phyloP scores from a whole-genome alignment of 2,329 filamentous ascomycete species.

The Alternaria sp. region DNA sequence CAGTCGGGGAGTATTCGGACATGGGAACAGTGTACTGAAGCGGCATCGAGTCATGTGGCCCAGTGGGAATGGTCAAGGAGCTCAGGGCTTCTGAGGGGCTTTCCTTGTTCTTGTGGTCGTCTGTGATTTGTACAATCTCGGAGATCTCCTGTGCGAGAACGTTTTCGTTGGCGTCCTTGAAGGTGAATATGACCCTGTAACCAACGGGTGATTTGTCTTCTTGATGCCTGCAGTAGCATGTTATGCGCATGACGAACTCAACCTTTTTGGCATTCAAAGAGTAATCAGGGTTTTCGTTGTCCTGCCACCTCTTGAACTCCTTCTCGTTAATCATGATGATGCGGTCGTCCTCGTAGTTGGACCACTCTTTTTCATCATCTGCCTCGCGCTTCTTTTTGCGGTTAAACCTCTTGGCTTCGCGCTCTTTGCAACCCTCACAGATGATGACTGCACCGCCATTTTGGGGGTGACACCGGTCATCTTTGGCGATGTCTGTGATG shows the following conservation, averaged over 20 bases:
- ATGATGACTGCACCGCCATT: slow-evolving; percentile 96
- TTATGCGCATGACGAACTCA: slow-evolving; percentile 91
- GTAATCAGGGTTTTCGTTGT: slow-evolving; percentile 33
- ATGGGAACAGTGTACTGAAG: slow-evolving; percentile 26
- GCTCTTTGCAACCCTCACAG: slow-evolving; percentile 87
- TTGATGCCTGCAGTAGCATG: slow-evolving; percentile 96
- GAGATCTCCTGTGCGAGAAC: slow-evolving; percentile 81
- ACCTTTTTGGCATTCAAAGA: slow-evolving; percentile 70
- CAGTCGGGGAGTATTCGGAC: slow-evolving; percentile 34
- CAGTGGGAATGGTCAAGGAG: slow-evolving; percentile 29
- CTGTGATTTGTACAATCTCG: slow-evolving; percentile 91
- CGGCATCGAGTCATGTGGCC: slow-evolving; percentile 21
- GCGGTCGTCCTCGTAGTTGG: slow-evolving; percentile 58
- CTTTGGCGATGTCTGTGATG: slow-evolving; percentile 58
- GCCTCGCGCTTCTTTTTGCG: slow-evolving; percentile 89
- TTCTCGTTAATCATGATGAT: slow-evolving; percentile 53
- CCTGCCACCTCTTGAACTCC: slow-evolving; percentile 47
- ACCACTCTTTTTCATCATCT: slow-evolving; percentile 88
- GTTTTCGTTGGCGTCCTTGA: slow-evolving; percentile 80
- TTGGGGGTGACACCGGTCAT: slow-evolving; percentile 75
- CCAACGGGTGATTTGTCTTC: slow-evolving; percentile 80
- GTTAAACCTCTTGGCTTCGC: slow-evolving; percentile 88
- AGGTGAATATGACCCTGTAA: slow-evolving; percentile 91
- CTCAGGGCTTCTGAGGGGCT: slow-evolving; percentile 30
- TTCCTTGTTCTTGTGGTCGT: slow-evolving; percentile 83